These are phyloP conservation scores for Jimgerdemannia flammicorona DNA, from an alignment of 192 early-diverging fungal genomes.

Conservation along the genomic window DNA sequence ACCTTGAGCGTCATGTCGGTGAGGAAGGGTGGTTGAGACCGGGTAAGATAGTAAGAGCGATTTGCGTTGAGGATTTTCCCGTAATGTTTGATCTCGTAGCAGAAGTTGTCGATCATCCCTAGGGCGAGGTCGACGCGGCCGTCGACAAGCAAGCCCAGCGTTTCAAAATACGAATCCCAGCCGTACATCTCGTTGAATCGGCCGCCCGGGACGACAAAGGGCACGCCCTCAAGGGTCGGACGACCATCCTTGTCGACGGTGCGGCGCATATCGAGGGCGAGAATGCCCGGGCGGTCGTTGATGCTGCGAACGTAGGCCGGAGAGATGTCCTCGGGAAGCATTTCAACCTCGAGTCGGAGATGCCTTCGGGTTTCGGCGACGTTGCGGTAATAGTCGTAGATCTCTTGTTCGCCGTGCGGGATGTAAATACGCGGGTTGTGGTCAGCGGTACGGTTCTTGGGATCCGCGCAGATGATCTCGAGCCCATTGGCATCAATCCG, in stretches of 20 bases:
- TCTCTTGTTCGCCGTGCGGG: constrained; percentile 73
- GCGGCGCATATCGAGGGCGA: constrained; percentile 71
- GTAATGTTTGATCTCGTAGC: constrained; percentile 95
- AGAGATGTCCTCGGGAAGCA: constrained; percentile 79
- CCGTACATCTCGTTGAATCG: constrained; percentile 99
- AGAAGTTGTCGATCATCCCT: constrained; percentile 97
- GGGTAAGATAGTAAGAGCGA: constrained; percentile 91
- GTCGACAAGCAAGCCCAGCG: constrained; percentile 83
- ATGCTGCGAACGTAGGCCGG: constrained; percentile 90
- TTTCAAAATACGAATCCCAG: constrained; percentile 96
- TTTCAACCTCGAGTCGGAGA: constrained; percentile 73
- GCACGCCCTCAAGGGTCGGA: constrained; percentile 61
- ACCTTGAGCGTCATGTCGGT: constrained; percentile 92
- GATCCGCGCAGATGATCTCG: constrained; percentile 86
- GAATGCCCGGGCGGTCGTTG: constrained; percentile 83
- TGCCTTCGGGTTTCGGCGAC: constrained; percentile 64
- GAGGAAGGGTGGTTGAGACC: constrained; percentile 96
- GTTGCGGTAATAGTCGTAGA: constrained; percentile 73
- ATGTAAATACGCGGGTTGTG: constrained; percentile 88
- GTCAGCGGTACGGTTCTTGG: constrained; percentile 82
- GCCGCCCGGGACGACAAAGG: constrained; percentile 96
- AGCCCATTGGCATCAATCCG: constrained; percentile 80
- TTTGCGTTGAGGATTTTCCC: constrained; percentile 99
- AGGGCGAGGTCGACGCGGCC: constrained; percentile 82
- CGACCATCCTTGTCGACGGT: constrained; percentile 44